These are phyloP conservation scores for Moesziomyces sp. DNA, from an alignment of 1,284 basidiomycete genomes.

Conservation along the genomic window DNA sequence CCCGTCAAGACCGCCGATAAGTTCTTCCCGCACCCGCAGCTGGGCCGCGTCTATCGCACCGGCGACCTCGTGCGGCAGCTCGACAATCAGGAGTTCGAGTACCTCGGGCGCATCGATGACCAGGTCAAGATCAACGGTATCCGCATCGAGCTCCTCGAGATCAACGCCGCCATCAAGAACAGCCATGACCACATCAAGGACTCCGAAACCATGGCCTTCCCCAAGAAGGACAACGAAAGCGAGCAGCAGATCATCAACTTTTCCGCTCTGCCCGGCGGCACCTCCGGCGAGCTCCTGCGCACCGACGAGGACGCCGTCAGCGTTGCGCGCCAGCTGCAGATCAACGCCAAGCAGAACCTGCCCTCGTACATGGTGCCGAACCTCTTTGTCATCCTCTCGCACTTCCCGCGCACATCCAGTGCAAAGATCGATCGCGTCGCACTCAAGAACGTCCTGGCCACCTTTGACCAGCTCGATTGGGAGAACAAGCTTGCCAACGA, in stretches of 20 bases:
- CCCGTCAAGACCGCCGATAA: slow-evolving; percentile 63
- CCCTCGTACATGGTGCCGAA: slow-evolving; percentile 67
- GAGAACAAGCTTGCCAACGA: slow-evolving; percentile 52
- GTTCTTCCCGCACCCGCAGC: slow-evolving; percentile 60
- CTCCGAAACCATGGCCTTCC: slow-evolving; percentile 64
- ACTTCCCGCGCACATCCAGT: slow-evolving; percentile 67
- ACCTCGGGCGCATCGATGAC: slow-evolving; percentile 69
- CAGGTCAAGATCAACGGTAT: slow-evolving; percentile 69
- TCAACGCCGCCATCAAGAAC: slow-evolving; percentile 67
- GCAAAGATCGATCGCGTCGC: slow-evolving; percentile 69
- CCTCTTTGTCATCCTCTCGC: slow-evolving; percentile 65
- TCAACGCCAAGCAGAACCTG: slow-evolving; percentile 45
- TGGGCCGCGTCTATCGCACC: slow-evolving; percentile 64
- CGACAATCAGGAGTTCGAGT: slow-evolving; percentile 66
- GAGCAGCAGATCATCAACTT: slow-evolving; percentile 67
- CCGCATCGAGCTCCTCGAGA: slow-evolving; percentile 68
- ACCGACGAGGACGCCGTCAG: slow-evolving; percentile 48
- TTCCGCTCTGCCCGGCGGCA: slow-evolving; percentile 53
- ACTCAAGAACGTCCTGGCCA: slow-evolving; percentile 56
- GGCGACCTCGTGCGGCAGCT: slow-evolving; percentile 66
- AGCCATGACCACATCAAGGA: slow-evolving; percentile 57
- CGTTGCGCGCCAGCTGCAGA: slow-evolving; percentile 53
- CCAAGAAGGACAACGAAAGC: slow-evolving; percentile 40
- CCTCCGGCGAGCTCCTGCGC: slow-evolving; percentile 37
- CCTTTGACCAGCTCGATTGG: slow-evolving; percentile 62